A percentile compares a stretch with the other conserved stretches of the same genome.
Conservation (phyloP, 805 yeast genomes). For the Yamadazyma sp. region DNA sequence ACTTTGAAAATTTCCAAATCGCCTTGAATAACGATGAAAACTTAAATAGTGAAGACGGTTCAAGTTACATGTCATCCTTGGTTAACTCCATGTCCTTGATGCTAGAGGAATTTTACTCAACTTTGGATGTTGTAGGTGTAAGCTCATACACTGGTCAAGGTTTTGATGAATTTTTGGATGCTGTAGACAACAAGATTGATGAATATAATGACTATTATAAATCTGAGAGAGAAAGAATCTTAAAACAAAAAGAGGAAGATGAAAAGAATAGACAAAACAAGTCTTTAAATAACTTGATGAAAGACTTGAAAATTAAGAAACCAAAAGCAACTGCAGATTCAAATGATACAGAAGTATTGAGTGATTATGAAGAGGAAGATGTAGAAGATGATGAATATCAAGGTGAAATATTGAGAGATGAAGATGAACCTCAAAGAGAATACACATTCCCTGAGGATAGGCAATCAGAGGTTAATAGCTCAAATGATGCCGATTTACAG, state of each 20-base stretch:
- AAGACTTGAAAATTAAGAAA: slow-evolving; percentile 73
- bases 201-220: slow-evolving; percentile 83
- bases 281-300: slow-evolving; percentile 71
- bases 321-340: slow-evolving; percentile 13
- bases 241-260: slow-evolving; percentile 71
- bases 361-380: slow-evolving; percentile 49
- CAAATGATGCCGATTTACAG: slow-evolving; percentile 50
- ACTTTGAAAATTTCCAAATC: slow-evolving; percentile 85
- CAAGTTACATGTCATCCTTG: slow-evolving; percentile 87
- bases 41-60: slow-evolving; percentile 56
- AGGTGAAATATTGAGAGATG: slow-evolving; percentile 49
- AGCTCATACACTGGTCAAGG: slow-evolving; percentile 94
- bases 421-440: slow-evolving; percentile 52
- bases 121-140: slow-evolving; percentile 88
- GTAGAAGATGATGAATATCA: slow-evolving; percentile 46
- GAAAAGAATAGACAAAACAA: slow-evolving; percentile 71
- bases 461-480: slow-evolving; percentile 50
- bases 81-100: slow-evolving; percentile 94
- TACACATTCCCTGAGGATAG: slow-evolving; percentile 72
- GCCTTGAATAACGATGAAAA: slow-evolving; percentile 71
- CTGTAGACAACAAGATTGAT: slow-evolving; percentile 80
- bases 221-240: slow-evolving; percentile 79
- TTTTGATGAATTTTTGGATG: slow-evolving; percentile 82
- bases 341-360: slow-evolving; percentile 46
- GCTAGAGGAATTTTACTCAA: slow-evolving; percentile 93